phyloP scores from a whole-genome alignment of 352 stramenopile genomes.

The Pythium plurisporium region DNA sequence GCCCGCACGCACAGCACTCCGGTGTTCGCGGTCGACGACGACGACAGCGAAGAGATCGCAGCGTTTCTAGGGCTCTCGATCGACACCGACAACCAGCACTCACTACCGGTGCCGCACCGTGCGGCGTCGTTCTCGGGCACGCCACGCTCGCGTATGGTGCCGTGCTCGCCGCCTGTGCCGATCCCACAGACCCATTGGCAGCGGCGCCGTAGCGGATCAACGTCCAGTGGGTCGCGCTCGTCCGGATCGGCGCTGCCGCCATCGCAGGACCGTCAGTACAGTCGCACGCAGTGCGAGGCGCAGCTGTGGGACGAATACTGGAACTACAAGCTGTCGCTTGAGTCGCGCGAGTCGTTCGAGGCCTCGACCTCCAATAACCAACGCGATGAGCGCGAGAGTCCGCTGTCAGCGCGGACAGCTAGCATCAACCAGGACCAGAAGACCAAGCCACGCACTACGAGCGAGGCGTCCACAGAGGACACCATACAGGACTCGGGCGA shows the following conservation, averaged over 20 bases:
- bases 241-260: conserved; percentile 3
- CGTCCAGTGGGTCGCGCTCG: background rate
- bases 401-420: background rate
- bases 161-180: conserved; percentile 47
- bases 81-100: background rate
- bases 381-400: background rate
- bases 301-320: conserved; percentile 60
- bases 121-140: conserved; percentile 31
- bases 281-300: conserved; percentile 42
- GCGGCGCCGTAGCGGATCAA: conserved; percentile 29
- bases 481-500: conserved; percentile 29
- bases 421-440: conserved; percentile 3
- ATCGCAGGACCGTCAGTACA: conserved; percentile 24
- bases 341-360: conserved; percentile 61
- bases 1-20: background rate
- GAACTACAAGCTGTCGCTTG: conserved; percentile 72
- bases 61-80: conserved; percentile 14
- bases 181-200: conserved; percentile 38
- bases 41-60: conserved; percentile 7
- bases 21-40: conserved; percentile 4
- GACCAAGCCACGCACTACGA: conserved; percentile 25
- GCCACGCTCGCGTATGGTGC: conserved; percentile 15
- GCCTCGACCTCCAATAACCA: conserved; percentile 18
- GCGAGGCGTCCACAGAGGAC: conserved; percentile 33
- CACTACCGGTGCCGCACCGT: conserved; percentile 12